phyloP scores from a whole-genome alignment of 257 asterid genomes.

The Echium plantagineum region DNA sequence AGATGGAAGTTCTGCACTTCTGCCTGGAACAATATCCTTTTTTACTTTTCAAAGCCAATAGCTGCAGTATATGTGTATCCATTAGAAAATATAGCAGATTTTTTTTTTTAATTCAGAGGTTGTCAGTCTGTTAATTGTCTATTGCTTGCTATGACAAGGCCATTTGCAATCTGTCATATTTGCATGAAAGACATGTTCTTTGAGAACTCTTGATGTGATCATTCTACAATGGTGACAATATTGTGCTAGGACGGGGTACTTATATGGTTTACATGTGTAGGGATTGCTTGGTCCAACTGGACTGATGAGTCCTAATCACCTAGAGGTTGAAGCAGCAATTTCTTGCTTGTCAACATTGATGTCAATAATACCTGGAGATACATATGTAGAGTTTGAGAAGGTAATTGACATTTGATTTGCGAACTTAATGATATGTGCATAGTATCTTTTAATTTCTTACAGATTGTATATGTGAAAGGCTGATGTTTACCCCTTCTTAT shows the following conservation, averaged over 20 bases:
- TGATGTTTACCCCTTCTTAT: conserved; percentile 20
- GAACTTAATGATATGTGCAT: conserved; percentile 1
- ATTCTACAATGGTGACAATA: neutral
- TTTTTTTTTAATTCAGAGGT: neutral
- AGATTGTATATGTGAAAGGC: conserved; percentile 8
- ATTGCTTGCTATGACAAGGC: neutral
- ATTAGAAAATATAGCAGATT: neutral
- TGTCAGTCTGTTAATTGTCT: neutral
- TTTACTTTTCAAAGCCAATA: no score
- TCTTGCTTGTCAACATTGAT: conserved; percentile 68
- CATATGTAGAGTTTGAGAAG: conserved; percentile 80
- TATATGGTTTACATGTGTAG: conserved; percentile 27
- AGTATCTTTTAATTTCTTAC: neutral
- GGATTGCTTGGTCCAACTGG: conserved; percentile 66
- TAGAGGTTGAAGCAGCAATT: conserved; percentile 74
- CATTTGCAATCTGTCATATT: neutral
- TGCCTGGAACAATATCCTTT: neutral
- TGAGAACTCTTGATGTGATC: neutral
- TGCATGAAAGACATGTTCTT: neutral
- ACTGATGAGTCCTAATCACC: conserved; percentile 49
- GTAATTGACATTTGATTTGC: conserved; percentile 25
- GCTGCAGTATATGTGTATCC: neutral
- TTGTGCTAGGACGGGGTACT: neutral
- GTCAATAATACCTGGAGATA: conserved; percentile 77
- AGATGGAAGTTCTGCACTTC: neutral